phyloP scores from a whole-genome alignment of 2,329 filamentous ascomycete genomes.

The Mariannaea sp. region DNA sequence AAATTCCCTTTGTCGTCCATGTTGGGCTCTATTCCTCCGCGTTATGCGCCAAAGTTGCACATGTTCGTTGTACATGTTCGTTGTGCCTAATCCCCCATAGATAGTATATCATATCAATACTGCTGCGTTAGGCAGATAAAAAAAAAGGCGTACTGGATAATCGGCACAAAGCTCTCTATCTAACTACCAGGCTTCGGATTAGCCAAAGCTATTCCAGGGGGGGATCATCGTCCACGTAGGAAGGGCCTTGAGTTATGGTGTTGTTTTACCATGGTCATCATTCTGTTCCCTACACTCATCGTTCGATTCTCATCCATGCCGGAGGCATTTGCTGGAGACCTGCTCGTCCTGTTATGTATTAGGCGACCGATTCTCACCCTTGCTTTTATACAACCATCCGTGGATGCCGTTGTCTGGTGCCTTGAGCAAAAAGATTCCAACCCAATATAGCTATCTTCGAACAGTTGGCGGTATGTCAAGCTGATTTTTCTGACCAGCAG shows the following conservation, averaged over 20 bases:
- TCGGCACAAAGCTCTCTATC: too few relatives aligned
- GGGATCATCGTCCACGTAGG: neutral
- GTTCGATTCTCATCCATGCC: neutral
- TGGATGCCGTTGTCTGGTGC: neutral
- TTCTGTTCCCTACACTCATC: neutral
- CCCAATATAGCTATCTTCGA: too few relatives aligned
- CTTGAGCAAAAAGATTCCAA: too few relatives aligned
- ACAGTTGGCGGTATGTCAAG: neutral
- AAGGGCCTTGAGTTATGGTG: neutral
- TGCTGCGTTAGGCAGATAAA: too few relatives aligned
- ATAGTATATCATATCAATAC: too few relatives aligned
- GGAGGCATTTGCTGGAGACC: neutral
- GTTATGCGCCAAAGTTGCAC: too few relatives aligned
- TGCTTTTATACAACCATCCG: neutral
- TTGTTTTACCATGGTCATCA: constrained; percentile 3
- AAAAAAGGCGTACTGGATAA: too few relatives aligned
- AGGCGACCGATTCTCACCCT: neutral
- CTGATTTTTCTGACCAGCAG: neutral
- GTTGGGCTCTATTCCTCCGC: too few relatives aligned
- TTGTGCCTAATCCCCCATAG: too few relatives aligned
- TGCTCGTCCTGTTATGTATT: neutral
- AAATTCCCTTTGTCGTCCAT: too few relatives aligned
- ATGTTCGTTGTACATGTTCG: too few relatives aligned
- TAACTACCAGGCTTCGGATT: neutral
- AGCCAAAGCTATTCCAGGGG: neutral